Conservation (phyloP, 352 stramenopile species). For the Phytophthora niederhauseri region DNA sequence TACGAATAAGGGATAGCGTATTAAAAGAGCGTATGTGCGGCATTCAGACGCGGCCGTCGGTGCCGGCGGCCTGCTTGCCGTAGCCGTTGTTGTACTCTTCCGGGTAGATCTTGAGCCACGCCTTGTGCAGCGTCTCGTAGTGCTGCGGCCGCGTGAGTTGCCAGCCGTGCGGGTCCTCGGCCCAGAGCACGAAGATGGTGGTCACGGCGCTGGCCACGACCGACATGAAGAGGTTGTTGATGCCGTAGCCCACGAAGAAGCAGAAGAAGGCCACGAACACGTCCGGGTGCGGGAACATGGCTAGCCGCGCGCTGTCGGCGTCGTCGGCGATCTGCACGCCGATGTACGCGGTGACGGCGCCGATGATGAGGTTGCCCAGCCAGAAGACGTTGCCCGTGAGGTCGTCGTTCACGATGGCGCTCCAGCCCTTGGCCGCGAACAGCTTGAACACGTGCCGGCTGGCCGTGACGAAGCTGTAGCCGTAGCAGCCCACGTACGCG, state of each 20-base stretch:
- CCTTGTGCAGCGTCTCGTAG: conserved; percentile 72
- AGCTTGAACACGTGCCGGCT: conserved; percentile 83
- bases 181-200: conserved; percentile 87
- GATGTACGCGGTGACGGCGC: conserved; percentile 68
- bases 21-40: not conserved
- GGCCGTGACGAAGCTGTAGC: conserved; percentile 83
- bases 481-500: conserved; percentile 88
- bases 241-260: conserved; percentile 75
- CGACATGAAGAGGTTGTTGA: conserved; percentile 76
- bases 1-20: not conserved
- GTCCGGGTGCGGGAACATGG: conserved; percentile 72
- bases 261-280: conserved; percentile 71
- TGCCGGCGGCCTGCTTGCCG: conserved; percentile 56
- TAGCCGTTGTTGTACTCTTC: conserved; percentile 87
- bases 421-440: conserved; percentile 85
- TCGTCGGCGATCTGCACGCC: conserved; percentile 57
- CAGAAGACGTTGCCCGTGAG: conserved; percentile 88
- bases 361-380: conserved; percentile 81
- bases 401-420: conserved; percentile 90
- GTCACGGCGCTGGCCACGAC: conserved; percentile 79
- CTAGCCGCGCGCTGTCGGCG: conserved; percentile 52
- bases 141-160: conserved; percentile 72
- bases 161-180: conserved; percentile 80
- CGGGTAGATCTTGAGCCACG: conserved; percentile 84
- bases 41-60: conserved; percentile 22